A percentile compares a stretch with the other conserved stretches of the same genome.
Evolutionary conservation across 1,139 yeast genomes (phyloP).

Genomic region (Arxiozyma telluris): DNA sequence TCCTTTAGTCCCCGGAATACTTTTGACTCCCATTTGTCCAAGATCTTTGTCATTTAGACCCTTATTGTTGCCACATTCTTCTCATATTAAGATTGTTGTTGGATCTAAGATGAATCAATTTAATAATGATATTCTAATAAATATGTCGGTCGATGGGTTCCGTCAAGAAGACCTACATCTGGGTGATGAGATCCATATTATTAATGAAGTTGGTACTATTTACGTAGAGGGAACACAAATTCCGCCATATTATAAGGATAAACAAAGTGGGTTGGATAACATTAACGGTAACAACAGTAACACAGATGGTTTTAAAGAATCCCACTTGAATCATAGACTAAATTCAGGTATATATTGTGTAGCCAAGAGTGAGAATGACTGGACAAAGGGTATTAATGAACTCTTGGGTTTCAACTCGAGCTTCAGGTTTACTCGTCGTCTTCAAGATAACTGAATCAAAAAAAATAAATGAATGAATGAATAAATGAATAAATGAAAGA

Average conservation of each 20-base stretch:
- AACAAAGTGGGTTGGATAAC: background rate
- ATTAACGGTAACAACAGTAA: background rate
- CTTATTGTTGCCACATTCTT: constrained; percentile 65
- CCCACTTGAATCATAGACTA: background rate
- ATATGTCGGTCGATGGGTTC: constrained; percentile 71
- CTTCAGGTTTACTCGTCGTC: constrained; percentile 39
- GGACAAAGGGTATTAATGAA: constrained; percentile 85
- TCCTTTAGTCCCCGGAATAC: constrained; percentile 74
- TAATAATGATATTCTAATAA: constrained; percentile 36
- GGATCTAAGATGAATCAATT: constrained; percentile 33
- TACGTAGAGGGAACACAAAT: constrained; percentile 39
- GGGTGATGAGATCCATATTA: constrained; percentile 73
- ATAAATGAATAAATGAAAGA: no score
- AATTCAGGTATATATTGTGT: constrained; percentile 79
- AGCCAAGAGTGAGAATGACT: constrained; percentile 71
- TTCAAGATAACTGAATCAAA: constrained; percentile 7
- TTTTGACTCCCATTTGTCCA: constrained; percentile 85
- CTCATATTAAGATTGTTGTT: constrained; percentile 59
- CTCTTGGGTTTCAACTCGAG: constrained; percentile 81
- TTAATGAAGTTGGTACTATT: constrained; percentile 50
- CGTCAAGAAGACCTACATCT: constrained; percentile 57
- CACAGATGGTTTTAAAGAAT: background rate
- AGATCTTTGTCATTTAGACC: constrained; percentile 84
- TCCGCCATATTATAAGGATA: constrained; percentile 21
- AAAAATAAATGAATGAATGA: background rate